Percentiles rank a stretch among this genome's conserved stretches.
These are phyloP conservation scores for Cladosporium oxysporum DNA, from an alignment of 2,329 filamentous ascomycete genomes.

Conservation along the genomic window DNA sequence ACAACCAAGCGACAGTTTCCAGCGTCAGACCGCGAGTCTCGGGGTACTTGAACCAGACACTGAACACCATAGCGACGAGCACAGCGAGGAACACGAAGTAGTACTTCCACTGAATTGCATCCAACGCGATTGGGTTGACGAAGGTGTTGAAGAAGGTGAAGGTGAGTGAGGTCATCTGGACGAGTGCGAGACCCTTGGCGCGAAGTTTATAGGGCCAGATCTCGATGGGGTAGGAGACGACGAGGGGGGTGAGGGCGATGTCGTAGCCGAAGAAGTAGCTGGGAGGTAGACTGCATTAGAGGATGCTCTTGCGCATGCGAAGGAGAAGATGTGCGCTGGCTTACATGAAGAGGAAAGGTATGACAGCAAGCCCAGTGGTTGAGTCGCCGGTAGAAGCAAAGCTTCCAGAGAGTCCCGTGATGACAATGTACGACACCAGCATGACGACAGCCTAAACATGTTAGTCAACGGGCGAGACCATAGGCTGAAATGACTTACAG, in stretches of 20 bases:
- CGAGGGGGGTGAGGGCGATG: slow-evolving; percentile 37
- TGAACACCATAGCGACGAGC: slow-evolving; percentile 25
- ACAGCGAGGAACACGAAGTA: slow-evolving; percentile 53
- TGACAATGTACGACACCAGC: slow-evolving; percentile 12
- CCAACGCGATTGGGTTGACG: slow-evolving; percentile 37
- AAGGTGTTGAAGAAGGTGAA: slow-evolving; percentile 48
- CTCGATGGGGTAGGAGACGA: slow-evolving; percentile 40
- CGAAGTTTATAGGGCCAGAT: slow-evolving; percentile 51
- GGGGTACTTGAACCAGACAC: slow-evolving; percentile 60
- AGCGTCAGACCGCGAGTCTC: slow-evolving; percentile 35
- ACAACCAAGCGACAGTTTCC: slow-evolving; percentile 48
- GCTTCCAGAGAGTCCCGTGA: background rate
- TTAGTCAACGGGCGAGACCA: slow-evolving; percentile 40
- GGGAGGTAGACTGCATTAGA: background rate
- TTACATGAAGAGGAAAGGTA: slow-evolving; percentile 14
- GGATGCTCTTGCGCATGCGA: background rate
- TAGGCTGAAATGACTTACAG: slow-evolving; percentile 40
- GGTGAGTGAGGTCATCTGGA: slow-evolving; percentile 38
- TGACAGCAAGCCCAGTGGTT: slow-evolving; percentile 4
- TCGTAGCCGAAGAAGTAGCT: slow-evolving; percentile 17
- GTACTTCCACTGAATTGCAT: slow-evolving; percentile 32
- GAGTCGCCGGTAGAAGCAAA: background rate
- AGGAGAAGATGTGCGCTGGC: background rate
- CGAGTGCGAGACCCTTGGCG: slow-evolving; percentile 41
- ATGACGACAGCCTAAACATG: background rate